Evolutionary conservation across 129 eudicot species (phyloP).

Genomic region (Lonicera japonica): DNA sequence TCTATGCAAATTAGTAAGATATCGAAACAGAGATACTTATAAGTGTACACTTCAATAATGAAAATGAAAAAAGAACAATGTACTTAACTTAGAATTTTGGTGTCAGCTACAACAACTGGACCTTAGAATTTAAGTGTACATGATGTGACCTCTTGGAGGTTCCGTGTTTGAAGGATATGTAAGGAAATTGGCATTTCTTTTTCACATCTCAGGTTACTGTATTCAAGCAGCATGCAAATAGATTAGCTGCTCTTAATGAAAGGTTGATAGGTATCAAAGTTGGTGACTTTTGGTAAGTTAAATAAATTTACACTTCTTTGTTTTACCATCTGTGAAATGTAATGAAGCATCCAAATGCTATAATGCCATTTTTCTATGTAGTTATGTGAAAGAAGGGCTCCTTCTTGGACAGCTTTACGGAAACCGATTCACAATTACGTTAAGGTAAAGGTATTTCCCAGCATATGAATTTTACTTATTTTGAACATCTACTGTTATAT

Average conservation of each 20-base stretch:
- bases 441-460: conserved; percentile 44
- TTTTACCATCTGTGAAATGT: conserved; percentile 7
- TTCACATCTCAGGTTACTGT: conserved; percentile 61
- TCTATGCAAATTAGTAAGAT: too few relatives aligned
- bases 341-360: conserved; percentile 10
- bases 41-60: too few relatives aligned
- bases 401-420: conserved; percentile 91
- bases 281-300: conserved; percentile 82
- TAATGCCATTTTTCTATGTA: conserved; percentile 25
- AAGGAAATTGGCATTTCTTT: background rate
- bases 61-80: too few relatives aligned
- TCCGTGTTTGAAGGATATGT: too few relatives aligned
- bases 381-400: conserved; percentile 92
- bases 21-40: too few relatives aligned
- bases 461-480: background rate
- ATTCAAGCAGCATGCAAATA: conserved; percentile 74
- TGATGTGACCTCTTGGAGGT: too few relatives aligned
- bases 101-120: too few relatives aligned
- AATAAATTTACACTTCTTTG: background rate
- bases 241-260: conserved; percentile 68
- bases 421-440: conserved; percentile 78
- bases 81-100: too few relatives aligned
- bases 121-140: too few relatives aligned
- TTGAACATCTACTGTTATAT: too few relatives aligned
- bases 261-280: conserved; percentile 80